Evolutionary conservation across 2,329 filamentous ascomycete genomes (phyloP).

Genomic region (Xylaria sp.): DNA sequence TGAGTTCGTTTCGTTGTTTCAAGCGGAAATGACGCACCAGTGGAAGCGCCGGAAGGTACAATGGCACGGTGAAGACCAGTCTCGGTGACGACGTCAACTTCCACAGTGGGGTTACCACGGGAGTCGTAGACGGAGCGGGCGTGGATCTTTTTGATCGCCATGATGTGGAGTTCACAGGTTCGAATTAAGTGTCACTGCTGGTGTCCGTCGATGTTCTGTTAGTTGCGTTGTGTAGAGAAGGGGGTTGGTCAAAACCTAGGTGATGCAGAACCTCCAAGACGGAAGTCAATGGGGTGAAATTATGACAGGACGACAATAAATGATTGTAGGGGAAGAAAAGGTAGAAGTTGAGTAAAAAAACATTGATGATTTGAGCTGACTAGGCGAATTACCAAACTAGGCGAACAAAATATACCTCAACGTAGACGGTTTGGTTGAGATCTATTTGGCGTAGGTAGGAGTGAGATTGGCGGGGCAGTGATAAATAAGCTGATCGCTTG

Average conservation of each 20-base stretch:
- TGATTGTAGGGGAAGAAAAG: neutral
- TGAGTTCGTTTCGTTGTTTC: conserved; percentile 23
- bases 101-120: conserved; percentile 96
- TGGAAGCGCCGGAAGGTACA: conserved; percentile 95
- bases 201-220: conserved; percentile 13
- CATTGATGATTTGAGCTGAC: neutral
- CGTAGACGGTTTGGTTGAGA: neutral
- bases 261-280: neutral
- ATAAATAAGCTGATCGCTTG: conserved; percentile 15
- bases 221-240: conserved; percentile 3
- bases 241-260: neutral
- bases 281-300: neutral
- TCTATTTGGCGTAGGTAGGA: neutral
- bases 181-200: neutral
- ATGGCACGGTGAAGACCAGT: conserved; percentile 97
- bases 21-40: conserved; percentile 64
- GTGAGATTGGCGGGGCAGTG: conserved; percentile 28
- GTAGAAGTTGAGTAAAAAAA: neutral
- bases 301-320: neutral
- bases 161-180: conserved; percentile 54
- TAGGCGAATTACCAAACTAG: neutral
- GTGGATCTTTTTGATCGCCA: conserved; percentile 91
- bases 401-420: conserved; percentile 28
- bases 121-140: conserved; percentile 98
- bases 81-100: conserved; percentile 96